A percentile compares a stretch with the other conserved stretches of the same genome.
Conservation (phyloP, 2,329 filamentous ascomycete genomes). For the Trichoderma asperellum region DNA sequence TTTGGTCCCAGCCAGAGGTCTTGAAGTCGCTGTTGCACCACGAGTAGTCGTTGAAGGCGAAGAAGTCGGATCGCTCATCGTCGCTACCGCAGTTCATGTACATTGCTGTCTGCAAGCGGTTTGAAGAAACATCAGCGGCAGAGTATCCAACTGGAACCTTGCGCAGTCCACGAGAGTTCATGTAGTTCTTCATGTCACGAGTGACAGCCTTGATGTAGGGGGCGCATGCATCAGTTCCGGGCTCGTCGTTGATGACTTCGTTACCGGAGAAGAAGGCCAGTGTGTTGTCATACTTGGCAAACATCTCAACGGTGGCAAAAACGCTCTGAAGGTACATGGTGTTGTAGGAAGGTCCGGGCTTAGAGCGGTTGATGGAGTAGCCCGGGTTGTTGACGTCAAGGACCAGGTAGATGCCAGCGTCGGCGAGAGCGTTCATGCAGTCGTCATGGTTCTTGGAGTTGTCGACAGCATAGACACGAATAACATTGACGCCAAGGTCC, state of each 20-base stretch:
- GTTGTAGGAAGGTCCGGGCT: constrained; percentile 85
- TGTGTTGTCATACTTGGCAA: constrained; percentile 82
- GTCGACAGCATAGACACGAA: constrained; percentile 92
- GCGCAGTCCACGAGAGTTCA: constrained; percentile 64
- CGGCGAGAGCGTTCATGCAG: constrained; percentile 80
- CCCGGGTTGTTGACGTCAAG: constrained; percentile 88
- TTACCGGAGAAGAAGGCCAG: constrained; percentile 85
- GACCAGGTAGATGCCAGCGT: constrained; percentile 89
- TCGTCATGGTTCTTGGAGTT: constrained; percentile 79
- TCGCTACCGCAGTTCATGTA: constrained; percentile 95
- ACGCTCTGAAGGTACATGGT: constrained; percentile 79
- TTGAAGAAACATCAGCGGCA: constrained; percentile 79
- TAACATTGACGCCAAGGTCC: constrained; percentile 84
- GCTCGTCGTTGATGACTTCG: constrained; percentile 73
- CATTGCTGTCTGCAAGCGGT: constrained; percentile 81
- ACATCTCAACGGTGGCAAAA: constrained; percentile 86
- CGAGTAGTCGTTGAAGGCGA: constrained; percentile 88
- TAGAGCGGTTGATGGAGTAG: constrained; percentile 82
- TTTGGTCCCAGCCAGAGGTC: constrained; percentile 79
- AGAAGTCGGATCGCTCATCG: constrained; percentile 84
- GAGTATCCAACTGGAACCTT: constrained; percentile 75
- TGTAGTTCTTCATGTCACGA: constrained; percentile 75
- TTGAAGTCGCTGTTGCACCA: constrained; percentile 77
- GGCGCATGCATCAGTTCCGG: constrained; percentile 65
- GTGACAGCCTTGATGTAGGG: constrained; percentile 80